phyloP scores from a whole-genome alignment of 176 grass and related monocot genomes.

The Oryza brachyantha region DNA sequence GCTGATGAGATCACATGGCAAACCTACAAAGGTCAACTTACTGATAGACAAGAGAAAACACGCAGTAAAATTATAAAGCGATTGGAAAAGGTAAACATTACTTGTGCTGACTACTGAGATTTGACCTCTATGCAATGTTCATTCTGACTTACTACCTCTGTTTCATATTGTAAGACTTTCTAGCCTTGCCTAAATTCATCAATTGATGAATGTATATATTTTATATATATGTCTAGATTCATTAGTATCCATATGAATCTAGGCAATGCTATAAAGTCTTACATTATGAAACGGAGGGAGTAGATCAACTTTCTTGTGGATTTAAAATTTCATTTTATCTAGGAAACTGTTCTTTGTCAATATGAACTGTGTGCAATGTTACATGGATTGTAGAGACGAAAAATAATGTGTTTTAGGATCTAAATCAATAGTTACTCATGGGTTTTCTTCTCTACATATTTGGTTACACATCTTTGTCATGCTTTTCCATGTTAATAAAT shows the following conservation, averaged over 20 bases:
- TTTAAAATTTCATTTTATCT: background rate
- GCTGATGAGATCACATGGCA: constrained; percentile 96
- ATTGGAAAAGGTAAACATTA: constrained; percentile 80
- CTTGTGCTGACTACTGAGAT: constrained; percentile 11
- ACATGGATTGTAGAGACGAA: background rate
- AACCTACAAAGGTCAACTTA: constrained; percentile 89
- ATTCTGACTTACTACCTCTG: background rate
- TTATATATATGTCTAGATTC: no score
- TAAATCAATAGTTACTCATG: no score
- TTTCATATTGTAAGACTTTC: no score
- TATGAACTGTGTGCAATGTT: background rate
- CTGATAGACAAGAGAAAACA: constrained; percentile 96
- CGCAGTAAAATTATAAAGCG: constrained; percentile 89
- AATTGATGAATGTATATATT: no score
- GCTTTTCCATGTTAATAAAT: no score
- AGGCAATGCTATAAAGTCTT: no score
- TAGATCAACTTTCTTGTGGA: background rate
- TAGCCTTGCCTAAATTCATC: no score
- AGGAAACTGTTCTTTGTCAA: background rate
- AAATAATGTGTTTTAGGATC: no score
- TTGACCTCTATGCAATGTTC: constrained; percentile 9
- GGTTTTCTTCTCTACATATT: no score
- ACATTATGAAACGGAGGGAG: no score
- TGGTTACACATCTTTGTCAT: no score
- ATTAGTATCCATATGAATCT: no score